Evolutionary conservation across 2,329 filamentous ascomycete genomes (phyloP), one percentile per base, ranked within the genome.

Genomic region (Alternaria gansuensis): DNA sequence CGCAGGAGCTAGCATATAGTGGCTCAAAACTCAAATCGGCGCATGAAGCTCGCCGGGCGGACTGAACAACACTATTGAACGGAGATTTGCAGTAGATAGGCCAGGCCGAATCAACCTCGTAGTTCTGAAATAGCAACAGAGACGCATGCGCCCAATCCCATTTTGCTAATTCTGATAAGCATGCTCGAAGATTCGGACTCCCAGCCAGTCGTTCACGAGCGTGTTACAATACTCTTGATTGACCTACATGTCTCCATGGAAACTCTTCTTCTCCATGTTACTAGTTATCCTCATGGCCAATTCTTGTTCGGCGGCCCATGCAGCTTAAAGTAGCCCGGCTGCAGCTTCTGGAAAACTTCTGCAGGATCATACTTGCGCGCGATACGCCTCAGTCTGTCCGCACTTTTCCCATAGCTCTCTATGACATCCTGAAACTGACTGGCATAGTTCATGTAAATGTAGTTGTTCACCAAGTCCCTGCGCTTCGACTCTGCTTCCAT

Each of bases 381-480:
- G 3, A 66, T 49, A 0, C 9, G 2, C 24, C 41, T 59, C 29
- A 66, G 36, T 29, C 59, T 69, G 6, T 62, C 59, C n/a, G 63
- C 51, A 34, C 68, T 54, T 24, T 63, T 34, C 0, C 80, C 80
- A 59, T 82, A 83, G n/a, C 76, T 72, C 9, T 62, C 60, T 39
- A 82, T 60, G 1, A 78, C 74, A 60, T 79, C 74, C 63, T 82
- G 79, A 51, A 71, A 78, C 63, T 74, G 69, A 46, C 72, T 75
- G 10, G 79, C 81, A 53, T 82, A 82, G 60, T 82, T 82, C 76
- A 82, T 78, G 63, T 82, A 82, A 11, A 64, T 10, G 34, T 46
- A 61, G 6, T 54, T 26, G 2, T 51, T 49, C 2, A 21, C 48
- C 37, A 51, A 23, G 4, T 34, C 23, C n/a, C 31, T 55, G 29